Conservation (phyloP, 345 rosid genomes). For the Bruguiera parviflora region DNA sequence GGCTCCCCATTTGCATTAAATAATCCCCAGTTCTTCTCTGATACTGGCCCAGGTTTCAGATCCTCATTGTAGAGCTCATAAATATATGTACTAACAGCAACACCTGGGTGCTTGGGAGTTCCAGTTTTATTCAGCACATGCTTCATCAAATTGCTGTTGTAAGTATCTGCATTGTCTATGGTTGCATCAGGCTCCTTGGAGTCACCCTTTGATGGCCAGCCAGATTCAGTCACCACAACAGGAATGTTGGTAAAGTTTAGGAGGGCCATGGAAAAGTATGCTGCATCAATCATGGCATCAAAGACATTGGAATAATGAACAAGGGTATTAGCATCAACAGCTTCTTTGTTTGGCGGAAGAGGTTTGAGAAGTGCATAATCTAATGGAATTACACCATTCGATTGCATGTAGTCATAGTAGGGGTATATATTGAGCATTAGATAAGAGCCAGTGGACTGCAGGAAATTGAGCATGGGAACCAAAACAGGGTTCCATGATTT, state of each 20-base stretch:
- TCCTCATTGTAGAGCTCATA: slow-evolving; percentile 98
- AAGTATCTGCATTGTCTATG: slow-evolving; percentile 78
- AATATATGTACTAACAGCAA: slow-evolving; percentile 70
- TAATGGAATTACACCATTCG: slow-evolving; percentile 70
- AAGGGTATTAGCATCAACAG: slow-evolving; percentile 91
- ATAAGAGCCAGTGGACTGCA: slow-evolving; percentile 78
- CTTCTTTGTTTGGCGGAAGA: slow-evolving; percentile 90
- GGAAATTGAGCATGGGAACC: slow-evolving; percentile 80
- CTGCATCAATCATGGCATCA: slow-evolving; percentile 90
- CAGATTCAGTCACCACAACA: slow-evolving; percentile 74
- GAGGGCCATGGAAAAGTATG: slow-evolving; percentile 80
- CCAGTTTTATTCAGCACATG: slow-evolving; percentile 87
- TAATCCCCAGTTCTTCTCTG: slow-evolving; percentile 96
- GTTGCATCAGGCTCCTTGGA: slow-evolving; percentile 73
- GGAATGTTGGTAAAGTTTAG: slow-evolving; percentile 85
- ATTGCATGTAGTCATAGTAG: slow-evolving; percentile 80
- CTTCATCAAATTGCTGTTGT: slow-evolving; percentile 88
- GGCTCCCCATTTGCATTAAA: slow-evolving; percentile 75
- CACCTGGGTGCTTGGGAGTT: slow-evolving; percentile 89
- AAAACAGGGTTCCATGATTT: slow-evolving; percentile 77
- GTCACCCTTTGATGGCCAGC: slow-evolving; percentile 98
- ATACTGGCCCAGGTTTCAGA: slow-evolving; percentile 57
- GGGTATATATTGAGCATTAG: slow-evolving; percentile 92
- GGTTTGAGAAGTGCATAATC: slow-evolving; percentile 94
- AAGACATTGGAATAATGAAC: slow-evolving; percentile 91